A percentile compares a stretch with the other conserved stretches of the same genome.
phyloP scores from a whole-genome alignment of 2,329 filamentous ascomycete genomes.

The Anisogramma anomala region DNA sequence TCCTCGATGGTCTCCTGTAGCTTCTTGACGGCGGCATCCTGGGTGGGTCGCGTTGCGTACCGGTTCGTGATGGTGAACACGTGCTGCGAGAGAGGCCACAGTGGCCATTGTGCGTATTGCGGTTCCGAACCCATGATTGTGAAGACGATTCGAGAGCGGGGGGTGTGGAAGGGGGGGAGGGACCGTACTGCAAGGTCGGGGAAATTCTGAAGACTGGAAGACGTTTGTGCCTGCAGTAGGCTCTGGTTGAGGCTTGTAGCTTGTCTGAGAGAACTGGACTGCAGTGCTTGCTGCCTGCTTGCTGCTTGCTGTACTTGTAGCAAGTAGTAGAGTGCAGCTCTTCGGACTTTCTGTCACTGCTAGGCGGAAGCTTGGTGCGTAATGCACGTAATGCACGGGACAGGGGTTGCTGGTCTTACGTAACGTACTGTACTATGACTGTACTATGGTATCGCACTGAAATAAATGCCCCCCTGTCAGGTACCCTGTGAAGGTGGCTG shows the following conservation, averaged over 20 bases:
- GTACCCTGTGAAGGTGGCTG: no score
- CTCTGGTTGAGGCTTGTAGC: no score
- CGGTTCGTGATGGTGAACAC: constrained; percentile 81
- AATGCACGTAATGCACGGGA: constrained; percentile 3
- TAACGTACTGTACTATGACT: no score
- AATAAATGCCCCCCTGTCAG: no score
- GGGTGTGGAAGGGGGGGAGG: not conserved
- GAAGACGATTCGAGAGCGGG: constrained; percentile 7
- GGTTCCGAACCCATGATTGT: constrained; percentile 64
- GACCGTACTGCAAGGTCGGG: not conserved
- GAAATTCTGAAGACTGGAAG: not conserved
- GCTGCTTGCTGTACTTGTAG: no score
- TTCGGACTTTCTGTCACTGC: no score
- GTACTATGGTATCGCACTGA: no score
- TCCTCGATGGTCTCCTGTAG: constrained; percentile 73
- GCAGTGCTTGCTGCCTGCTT: no score
- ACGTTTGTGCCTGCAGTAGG: not conserved
- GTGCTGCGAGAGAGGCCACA: constrained; percentile 71
- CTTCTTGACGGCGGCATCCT: constrained; percentile 60
- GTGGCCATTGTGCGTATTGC: constrained; percentile 75
- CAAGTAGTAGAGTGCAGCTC: no score
- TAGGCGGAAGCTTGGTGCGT: constrained; percentile 13
- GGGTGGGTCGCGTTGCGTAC: constrained; percentile 51
- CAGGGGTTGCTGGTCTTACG: not conserved
- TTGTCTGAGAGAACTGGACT: not conserved